A percentile compares a stretch with the other conserved stretches of the same genome.
Conservation (phyloP, 2,329 filamentous ascomycete species). For the Achaetomium macrosporum region DNA sequence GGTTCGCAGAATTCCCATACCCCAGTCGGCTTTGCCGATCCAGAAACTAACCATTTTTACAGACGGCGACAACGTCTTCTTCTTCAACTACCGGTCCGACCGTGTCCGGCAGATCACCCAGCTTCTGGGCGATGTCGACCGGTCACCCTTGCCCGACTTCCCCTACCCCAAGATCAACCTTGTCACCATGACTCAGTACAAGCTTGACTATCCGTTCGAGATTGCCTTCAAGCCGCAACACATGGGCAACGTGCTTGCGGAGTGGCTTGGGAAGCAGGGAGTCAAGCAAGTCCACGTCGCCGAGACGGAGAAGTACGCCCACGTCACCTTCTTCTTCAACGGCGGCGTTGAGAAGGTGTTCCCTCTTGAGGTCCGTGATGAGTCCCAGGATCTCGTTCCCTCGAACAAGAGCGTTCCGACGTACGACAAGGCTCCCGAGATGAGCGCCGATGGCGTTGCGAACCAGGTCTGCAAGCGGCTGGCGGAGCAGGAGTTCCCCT, state of each 20-base stretch:
- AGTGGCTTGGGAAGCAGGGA: constrained; percentile 86
- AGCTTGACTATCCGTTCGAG: constrained; percentile 86
- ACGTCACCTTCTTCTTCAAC: constrained; percentile 99
- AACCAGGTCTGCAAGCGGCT: constrained; percentile 87
- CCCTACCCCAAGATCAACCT: constrained; percentile 86
- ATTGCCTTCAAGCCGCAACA: constrained; percentile 89
- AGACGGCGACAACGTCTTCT: constrained; percentile 94
- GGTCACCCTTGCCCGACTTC: constrained; percentile 85
- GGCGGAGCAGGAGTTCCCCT: constrained; percentile 78
- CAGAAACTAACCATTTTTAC: constrained; percentile 13
- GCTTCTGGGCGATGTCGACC: constrained; percentile 85
- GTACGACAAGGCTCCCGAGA: constrained; percentile 91
- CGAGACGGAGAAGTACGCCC: constrained; percentile 98
- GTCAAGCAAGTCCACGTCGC: constrained; percentile 93
- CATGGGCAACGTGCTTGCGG: constrained; percentile 97
- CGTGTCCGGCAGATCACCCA: constrained; percentile 95
- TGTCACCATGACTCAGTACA: constrained; percentile 98
- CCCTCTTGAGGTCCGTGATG: constrained; percentile 82
- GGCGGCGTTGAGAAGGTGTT: constrained; percentile 97
- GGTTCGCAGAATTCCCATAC: constrained; percentile 44
- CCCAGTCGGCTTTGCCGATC: background rate
- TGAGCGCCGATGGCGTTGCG: constrained; percentile 88
- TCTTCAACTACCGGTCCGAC: constrained; percentile 99
- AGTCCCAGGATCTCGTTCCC: constrained; percentile 69
- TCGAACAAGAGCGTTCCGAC: constrained; percentile 87